A percentile compares a stretch with the other conserved stretches of the same genome.
phyloP scores from a whole-genome alignment of 495 filamentous ascomycete species.

The Trichocladium uniseriatum region DNA sequence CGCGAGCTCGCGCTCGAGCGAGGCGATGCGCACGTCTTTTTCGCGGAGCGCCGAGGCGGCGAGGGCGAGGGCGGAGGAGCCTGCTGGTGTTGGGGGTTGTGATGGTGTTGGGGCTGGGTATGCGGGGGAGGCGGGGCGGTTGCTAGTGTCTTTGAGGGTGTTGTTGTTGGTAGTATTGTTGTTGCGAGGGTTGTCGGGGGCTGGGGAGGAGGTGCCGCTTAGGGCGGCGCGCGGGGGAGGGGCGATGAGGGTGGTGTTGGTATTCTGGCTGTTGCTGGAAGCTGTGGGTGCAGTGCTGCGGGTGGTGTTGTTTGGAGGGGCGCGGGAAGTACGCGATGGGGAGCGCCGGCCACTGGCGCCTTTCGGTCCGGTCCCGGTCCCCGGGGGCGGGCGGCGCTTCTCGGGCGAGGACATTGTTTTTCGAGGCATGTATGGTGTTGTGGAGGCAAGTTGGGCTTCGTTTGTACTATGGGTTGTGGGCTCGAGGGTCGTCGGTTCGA shows the following conservation, averaged over 20 bases:
- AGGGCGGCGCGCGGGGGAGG: constrained; percentile 34
- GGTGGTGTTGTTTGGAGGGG: neutral
- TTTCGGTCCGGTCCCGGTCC: neutral
- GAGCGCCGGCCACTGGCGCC: constrained; percentile 1
- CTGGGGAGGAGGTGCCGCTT: constrained; percentile 28
- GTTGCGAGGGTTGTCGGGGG: constrained; percentile 5
- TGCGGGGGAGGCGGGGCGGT: neutral
- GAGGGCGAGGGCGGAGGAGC: constrained; percentile 9
- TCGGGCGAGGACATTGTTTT: constrained; percentile 17
- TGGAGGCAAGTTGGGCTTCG: neutral
- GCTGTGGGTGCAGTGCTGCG: neutral
- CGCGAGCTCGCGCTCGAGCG: constrained; percentile 36
- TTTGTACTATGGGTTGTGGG: neutral
- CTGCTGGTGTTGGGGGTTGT: constrained; percentile 8
- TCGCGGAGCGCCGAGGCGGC: constrained; percentile 25
- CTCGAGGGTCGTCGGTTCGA: neutral
- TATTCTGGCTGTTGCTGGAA: constrained; percentile 1
- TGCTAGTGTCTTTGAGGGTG: neutral
- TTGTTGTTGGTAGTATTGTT: neutral
- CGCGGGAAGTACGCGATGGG: constrained; percentile 16
- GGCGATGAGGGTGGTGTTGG: constrained; percentile 25
- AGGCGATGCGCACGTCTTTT: constrained; percentile 35
- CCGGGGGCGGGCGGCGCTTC: constrained; percentile 3
- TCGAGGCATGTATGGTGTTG: constrained; percentile 1
- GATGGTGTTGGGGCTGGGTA: too few relatives aligned